Percentiles rank a stretch among this genome's conserved stretches.
Conservation (phyloP, 768 basidiomycete species). For the Pleurotus platypus region DNA sequence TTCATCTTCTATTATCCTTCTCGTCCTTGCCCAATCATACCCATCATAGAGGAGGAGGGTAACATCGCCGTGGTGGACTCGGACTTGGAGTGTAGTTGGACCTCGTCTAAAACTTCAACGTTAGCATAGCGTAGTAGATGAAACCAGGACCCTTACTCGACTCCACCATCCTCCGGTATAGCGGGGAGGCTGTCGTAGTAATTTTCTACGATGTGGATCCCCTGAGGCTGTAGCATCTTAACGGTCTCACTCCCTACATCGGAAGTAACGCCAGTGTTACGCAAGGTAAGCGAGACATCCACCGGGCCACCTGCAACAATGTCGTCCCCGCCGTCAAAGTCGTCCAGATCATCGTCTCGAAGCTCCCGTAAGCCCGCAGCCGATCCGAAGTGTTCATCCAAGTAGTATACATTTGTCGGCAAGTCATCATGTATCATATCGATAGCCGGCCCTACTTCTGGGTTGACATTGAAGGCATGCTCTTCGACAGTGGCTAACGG, state of each 20-base stretch:
- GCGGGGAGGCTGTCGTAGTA: conserved; percentile 67
- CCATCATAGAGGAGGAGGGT: conserved; percentile 84
- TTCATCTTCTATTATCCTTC: conserved; percentile 83
- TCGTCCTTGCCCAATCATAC: conserved; percentile 89
- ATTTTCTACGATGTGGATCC: conserved; percentile 68
- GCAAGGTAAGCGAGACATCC: conserved; percentile 18
- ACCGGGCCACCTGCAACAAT: conserved; percentile 22
- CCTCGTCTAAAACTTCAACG: conserved; percentile 28
- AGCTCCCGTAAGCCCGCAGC: conserved; percentile 74
- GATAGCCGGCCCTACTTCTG: conserved; percentile 73
- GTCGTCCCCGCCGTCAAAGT: conserved; percentile 42
- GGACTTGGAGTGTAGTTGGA: conserved; percentile 48
- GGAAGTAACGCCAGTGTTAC: conserved; percentile 45
- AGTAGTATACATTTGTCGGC: conserved; percentile 83
- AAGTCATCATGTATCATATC: conserved; percentile 93
- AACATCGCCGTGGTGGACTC: conserved; percentile 59
- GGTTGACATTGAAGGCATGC: conserved; percentile 69
- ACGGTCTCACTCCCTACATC: conserved; percentile 83
- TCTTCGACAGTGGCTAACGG: conserved; percentile 72
- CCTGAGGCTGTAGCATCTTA: conserved; percentile 62
- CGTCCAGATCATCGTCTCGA: conserved; percentile 69
- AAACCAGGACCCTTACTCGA: conserved; percentile 37
- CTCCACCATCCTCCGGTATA: conserved; percentile 40
- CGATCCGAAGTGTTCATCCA: conserved; percentile 78
- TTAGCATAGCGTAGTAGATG: background rate